phyloP scores from a whole-genome alignment of 768 basidiomycete genomes.

The Amanita subjunquillea region DNA sequence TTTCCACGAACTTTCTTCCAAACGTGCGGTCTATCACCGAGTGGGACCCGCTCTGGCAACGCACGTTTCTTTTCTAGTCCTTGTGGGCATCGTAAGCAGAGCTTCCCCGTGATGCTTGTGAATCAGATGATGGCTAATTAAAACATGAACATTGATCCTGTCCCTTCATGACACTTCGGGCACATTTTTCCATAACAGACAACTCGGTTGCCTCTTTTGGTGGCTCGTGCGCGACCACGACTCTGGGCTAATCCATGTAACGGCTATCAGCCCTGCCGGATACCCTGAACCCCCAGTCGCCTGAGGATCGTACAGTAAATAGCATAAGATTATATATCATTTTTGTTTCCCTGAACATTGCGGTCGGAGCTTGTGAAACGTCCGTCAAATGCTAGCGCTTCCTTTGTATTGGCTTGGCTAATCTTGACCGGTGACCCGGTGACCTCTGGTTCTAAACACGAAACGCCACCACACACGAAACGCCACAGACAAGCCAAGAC shows the following conservation, averaged over 20 bases:
- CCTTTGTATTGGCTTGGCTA: too few species aligned
- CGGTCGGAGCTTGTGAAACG: too few species aligned
- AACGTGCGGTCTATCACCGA: background rate
- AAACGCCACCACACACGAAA: background rate
- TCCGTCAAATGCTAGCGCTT: too few species aligned
- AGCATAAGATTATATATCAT: too few species aligned
- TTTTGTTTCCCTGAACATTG: too few species aligned
- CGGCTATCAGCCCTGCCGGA: too few species aligned
- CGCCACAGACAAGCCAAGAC: background rate
- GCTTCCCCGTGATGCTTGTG: too few species aligned
- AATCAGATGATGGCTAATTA: background rate
- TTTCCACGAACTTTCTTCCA: background rate
- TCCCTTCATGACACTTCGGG: too few species aligned
- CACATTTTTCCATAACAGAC: background rate
- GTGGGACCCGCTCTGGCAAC: background rate
- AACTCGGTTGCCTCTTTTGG: background rate
- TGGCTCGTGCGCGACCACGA: background rate
- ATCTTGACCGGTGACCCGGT: too few species aligned
- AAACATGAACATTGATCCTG: background rate
- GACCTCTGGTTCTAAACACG: background rate
- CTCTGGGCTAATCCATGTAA: background rate
- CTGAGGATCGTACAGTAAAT: too few species aligned
- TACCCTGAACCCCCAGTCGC: too few species aligned
- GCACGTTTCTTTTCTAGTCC: background rate
- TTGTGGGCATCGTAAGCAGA: too few species aligned